Evolutionary conservation across 2,329 filamentous ascomycete species (phyloP).

Genomic region (Zarea fungicola): DNA sequence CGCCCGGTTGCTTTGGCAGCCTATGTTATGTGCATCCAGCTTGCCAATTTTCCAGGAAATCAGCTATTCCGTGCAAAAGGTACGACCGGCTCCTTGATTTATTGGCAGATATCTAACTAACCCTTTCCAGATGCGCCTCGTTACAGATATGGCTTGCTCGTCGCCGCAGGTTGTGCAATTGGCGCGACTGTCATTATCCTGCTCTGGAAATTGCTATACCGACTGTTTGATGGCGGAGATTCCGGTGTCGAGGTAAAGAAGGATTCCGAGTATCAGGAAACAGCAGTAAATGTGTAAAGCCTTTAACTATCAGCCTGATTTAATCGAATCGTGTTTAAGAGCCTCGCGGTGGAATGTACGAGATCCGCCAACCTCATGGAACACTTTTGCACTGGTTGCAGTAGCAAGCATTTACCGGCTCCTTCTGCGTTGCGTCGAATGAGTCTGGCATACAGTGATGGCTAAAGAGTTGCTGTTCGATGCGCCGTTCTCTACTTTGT

Average conservation of each 20-base stretch:
- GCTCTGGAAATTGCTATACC: constrained; percentile 26
- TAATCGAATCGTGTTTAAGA: no score
- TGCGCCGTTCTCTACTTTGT: no score
- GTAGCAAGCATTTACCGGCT: no score
- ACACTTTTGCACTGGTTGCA: no score
- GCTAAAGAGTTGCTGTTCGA: no score
- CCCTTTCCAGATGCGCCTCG: constrained; percentile 21
- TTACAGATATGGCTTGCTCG: constrained; percentile 21
- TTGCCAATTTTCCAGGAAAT: constrained; percentile 27
- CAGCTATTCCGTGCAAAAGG: constrained; percentile 24
- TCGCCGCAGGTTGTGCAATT: constrained; percentile 23
- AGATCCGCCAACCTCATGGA: no score
- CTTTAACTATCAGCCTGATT: no score
- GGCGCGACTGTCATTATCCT: constrained; percentile 22
- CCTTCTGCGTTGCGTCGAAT: no score
- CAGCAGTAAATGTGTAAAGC: not conserved
- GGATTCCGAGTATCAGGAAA: not conserved
- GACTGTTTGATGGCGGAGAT: constrained; percentile 24
- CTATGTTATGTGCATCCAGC: constrained; percentile 27
- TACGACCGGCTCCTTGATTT: constrained; percentile 1
- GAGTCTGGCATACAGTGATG: no score
- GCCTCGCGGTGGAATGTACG: no score
- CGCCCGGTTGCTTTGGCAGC: constrained; percentile 24
- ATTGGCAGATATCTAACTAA: not conserved
- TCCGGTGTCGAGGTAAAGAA: constrained; percentile 18